Evolutionary conservation across 1,139 yeast genomes (phyloP), one percentile per base, ranked within the genome.

Genomic region (Zygoascus hellenicus): DNA sequence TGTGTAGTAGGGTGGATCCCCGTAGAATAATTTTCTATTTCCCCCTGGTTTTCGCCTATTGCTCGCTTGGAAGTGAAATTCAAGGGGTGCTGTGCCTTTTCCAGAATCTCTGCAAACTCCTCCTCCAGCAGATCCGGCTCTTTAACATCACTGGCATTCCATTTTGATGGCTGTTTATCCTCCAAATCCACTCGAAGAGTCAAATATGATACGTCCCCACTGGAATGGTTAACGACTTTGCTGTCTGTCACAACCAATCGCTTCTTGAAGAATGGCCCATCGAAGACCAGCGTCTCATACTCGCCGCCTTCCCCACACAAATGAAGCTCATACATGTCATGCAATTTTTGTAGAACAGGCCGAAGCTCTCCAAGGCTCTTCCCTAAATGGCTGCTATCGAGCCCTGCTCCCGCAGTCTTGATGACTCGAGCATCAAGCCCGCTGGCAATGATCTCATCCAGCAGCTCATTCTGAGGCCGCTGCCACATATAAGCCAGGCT

Each of bases 271-370:
- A 86, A 81, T 0, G 96, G 95, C 2, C 95, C 86, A 64, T 92
- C 97, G 29, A 92, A 71, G 2, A 92, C 97, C 55, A 90, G 70
- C 0, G 96, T 83, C 62, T 92, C 98, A 63, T 89, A 92, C 64
- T 92, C 98, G 1, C 98, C 98, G 16, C 98, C 98, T 69, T 92
- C 98, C 7, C 98, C 98, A 69, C 98, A 92, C 0, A 92, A 80
- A 63, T 92, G 97, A 9, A 90, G 86, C 1, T 90, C 95, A 63
- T 79, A 90, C 66, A 70, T 67, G 9, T 63, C 55, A 59, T 90
- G 84, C 54, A 90, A 69, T 36, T 70, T 71, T 9, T 75, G 58
- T 60, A 92, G 65, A 1, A 71, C 74, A 0, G 88, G 83, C 48
- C 77, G 76, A 55, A 84, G 69, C 54, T 85, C 76, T 2, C 72